Evolutionary conservation across 176 grass and related monocot species (phyloP), one percentile per base, ranked within the genome.

Genomic region (Panicum miliaceum): DNA sequence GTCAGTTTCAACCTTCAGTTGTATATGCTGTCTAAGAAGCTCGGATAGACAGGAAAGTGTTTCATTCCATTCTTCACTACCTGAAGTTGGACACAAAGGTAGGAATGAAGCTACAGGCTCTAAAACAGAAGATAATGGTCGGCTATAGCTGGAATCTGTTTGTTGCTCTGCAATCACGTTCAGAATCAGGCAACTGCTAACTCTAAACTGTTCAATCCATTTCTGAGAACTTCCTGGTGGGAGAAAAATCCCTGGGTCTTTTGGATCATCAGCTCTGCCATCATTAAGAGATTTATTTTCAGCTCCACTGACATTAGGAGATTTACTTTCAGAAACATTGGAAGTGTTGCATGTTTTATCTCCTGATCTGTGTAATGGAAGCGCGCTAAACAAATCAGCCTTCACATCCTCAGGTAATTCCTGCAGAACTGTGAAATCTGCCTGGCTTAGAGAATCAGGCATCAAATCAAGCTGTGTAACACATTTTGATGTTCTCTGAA

Each of bases 371-470:
- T 95, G 91, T 54, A 81, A 70, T 66, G 95, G 87, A 76, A 93
- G 82, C 52, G 59, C 61, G 35, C 84, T 73, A 86, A 88, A 73
- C 84, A 94, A 67, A 86, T 91, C 89, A 86, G 82, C 79, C 73
- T 77, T 95, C 40, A 95, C 88, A 79, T 93, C 84, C 14, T 91
- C 93, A 20, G 93, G 93, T 86, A 95, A 84, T 68, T 95, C 84
- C 80, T 93, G 80, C 34, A 98, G 73, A 83, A 90, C 86, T 22
- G 89, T 89, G 13, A 80, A 43, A 77, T 95, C 89, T 83, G 84
- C 73, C 79, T 98, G 93, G 89, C 89, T 93, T 71, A 91, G 80
- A 86, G 96, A 90, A 77, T 70, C 68, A 76, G 93, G 96, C 89
- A 95, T 90, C 72, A 92, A 78, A 89, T 93, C 88, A 78, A 83